These are phyloP conservation scores for Coemansia biformis DNA, from an alignment of 192 early-diverging fungal genomes.

Conservation along the genomic window DNA sequence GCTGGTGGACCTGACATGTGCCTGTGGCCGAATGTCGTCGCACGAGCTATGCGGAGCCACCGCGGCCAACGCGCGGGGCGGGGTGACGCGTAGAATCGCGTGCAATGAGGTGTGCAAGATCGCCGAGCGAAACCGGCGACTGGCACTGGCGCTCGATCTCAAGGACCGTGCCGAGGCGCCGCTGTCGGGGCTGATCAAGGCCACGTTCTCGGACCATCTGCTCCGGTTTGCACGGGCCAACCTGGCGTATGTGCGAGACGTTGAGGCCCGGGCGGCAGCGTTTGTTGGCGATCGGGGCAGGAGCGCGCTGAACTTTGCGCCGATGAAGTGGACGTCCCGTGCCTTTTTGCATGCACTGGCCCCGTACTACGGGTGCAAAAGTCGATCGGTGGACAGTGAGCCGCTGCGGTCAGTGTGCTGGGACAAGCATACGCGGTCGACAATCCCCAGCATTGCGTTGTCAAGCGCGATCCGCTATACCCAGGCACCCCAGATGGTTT, in stretches of 20 bases:
- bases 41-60: constrained; percentile 67
- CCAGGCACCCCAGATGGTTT: constrained; percentile 27
- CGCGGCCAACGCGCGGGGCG: constrained; percentile 32
- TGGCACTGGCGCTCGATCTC: constrained; percentile 76
- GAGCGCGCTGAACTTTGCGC: constrained; percentile 58
- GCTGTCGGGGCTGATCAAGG: constrained; percentile 29
- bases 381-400: constrained; percentile 76
- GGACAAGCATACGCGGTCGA: constrained; percentile 23
- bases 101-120: constrained; percentile 83
- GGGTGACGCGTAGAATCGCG: constrained; percentile 45
- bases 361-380: constrained; percentile 64
- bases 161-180: constrained; percentile 43
- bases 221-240: constrained; percentile 63
- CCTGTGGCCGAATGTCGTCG: constrained; percentile 64
- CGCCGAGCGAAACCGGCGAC: constrained; percentile 67
- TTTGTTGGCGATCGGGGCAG: constrained; percentile 60
- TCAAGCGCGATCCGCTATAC: constrained; percentile 29
- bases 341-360: constrained; percentile 70
- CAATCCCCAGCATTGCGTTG: constrained; percentile 35
- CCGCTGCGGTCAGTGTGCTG: constrained; percentile 64
- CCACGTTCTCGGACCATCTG: constrained; percentile 59
- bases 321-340: constrained; percentile 61
- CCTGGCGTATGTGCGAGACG: constrained; percentile 58
- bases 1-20: constrained; percentile 58
- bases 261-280: constrained; percentile 61